A percentile compares a stretch with the other conserved stretches of the same genome.
phyloP scores from a whole-genome alignment of 2,329 filamentous ascomycete species.

The Aureobasidium sp. region DNA sequence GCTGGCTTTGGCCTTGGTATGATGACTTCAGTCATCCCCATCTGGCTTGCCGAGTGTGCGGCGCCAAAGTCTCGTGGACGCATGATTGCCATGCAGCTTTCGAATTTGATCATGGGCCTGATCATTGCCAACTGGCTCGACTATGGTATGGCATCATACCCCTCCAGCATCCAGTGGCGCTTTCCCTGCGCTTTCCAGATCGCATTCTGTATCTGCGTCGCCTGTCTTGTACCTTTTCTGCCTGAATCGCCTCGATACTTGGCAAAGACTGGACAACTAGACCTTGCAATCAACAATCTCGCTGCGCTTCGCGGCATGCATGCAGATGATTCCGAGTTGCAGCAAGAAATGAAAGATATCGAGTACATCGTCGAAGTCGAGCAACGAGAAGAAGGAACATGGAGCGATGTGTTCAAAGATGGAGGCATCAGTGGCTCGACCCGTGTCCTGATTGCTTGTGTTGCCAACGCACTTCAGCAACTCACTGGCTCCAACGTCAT shows the following conservation, averaged over 20 bases:
- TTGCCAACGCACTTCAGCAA: slow-evolving; percentile 17
- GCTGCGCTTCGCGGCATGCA: slow-evolving; percentile 42
- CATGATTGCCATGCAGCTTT: slow-evolving; percentile 45
- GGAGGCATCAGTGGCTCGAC: slow-evolving; percentile 30
- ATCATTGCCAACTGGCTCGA: slow-evolving; percentile 35
- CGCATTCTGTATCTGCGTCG: slow-evolving; percentile 44
- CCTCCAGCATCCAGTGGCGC: slow-evolving; percentile 43
- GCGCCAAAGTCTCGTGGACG: slow-evolving; percentile 45
- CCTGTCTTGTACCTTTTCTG: slow-evolving; percentile 38
- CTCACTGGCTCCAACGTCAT: slow-evolving; percentile 26
- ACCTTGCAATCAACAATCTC: slow-evolving; percentile 43
- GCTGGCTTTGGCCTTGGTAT: slow-evolving; percentile 44
- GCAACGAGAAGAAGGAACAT: slow-evolving; percentile 31
- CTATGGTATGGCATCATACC: slow-evolving; percentile 45
- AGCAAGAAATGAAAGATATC: slow-evolving; percentile 42
- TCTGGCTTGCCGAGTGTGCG: slow-evolving; percentile 46
- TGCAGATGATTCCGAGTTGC: slow-evolving; percentile 30
- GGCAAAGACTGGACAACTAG: slow-evolving; percentile 37
- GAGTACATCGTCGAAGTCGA: slow-evolving; percentile 29
- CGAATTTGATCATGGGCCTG: slow-evolving; percentile 45
- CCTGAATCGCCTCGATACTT: slow-evolving; percentile 40
- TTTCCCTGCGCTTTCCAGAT: slow-evolving; percentile 50
- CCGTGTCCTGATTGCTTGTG: slow-evolving; percentile 17
- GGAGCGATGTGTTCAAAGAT: slow-evolving; percentile 29
- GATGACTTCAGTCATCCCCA: slow-evolving; percentile 47